Conservation (phyloP, 805 yeast genomes). For the Spathaspora boniae region DNA sequence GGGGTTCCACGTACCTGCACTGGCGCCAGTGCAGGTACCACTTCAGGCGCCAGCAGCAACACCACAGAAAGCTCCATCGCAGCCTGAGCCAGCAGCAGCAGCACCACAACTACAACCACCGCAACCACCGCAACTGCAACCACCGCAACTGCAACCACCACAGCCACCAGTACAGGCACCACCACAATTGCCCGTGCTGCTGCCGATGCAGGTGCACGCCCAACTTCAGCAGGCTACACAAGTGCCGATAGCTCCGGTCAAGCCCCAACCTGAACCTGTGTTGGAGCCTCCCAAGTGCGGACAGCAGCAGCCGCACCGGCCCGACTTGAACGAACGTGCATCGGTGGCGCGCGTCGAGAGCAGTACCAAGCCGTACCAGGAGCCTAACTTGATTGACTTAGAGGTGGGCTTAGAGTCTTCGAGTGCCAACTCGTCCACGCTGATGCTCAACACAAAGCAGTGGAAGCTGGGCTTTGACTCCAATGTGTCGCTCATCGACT, state of each 20-base stretch:
- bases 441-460: constrained; percentile 1
- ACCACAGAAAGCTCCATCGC: neutral
- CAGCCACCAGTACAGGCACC: neutral
- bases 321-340: too few relatives aligned
- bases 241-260: too few relatives aligned
- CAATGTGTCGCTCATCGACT: constrained; percentile 7
- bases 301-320: too few relatives aligned
- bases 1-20: too few relatives aligned
- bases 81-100: neutral
- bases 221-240: too few relatives aligned
- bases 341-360: too few relatives aligned
- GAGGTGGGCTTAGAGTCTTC: constrained; percentile 32
- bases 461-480: constrained; percentile 6
- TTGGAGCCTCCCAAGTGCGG: too few relatives aligned
- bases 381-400: constrained; percentile 32
- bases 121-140: constrained; percentile 2
- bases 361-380: constrained; percentile 7
- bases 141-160: constrained; percentile 3
- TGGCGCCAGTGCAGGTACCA: constrained; percentile 2
- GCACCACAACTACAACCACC: constrained; percentile 1
- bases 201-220: neutral
- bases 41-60: neutral
- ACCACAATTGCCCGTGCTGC: neutral
- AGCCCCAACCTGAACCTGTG: too few relatives aligned
- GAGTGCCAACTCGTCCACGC: constrained; percentile 13